A percentile compares a stretch with the other conserved stretches of the same genome.
phyloP scores from a whole-genome alignment of 176 grass and related monocot species.

The Eragrostis nindensis region DNA sequence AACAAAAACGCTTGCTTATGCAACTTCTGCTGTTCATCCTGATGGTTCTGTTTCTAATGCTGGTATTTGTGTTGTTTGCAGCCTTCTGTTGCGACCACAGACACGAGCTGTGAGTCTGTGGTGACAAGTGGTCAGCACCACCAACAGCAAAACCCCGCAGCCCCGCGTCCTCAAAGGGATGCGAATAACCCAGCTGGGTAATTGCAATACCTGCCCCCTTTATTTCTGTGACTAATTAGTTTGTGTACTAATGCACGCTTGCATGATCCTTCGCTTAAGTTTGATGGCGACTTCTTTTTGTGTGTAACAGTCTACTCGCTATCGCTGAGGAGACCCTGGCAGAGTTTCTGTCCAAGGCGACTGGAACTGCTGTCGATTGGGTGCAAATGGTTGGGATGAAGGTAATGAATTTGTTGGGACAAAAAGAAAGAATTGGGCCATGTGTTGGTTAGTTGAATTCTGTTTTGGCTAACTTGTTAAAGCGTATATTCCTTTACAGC shows the following conservation, averaged over 20 bases:
- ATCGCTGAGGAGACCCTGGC: slow-evolving; percentile 99
- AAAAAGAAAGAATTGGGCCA: slow-evolving; percentile 22
- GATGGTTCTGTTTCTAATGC: slow-evolving; percentile 27
- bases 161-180: slow-evolving; percentile 76
- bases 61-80: slow-evolving; percentile 41
- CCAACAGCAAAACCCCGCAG: slow-evolving; percentile 77
- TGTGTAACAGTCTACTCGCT: slow-evolving; percentile 77
- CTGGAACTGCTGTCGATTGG: slow-evolving; percentile 97
- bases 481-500: slow-evolving; percentile 56
- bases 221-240: slow-evolving; percentile 6
- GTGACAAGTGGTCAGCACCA: slow-evolving; percentile 95
- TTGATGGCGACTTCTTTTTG: slow-evolving; percentile 1
- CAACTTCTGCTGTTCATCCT: slow-evolving; percentile 13
- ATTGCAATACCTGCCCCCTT: slow-evolving; percentile 5
- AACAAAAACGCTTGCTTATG: not conserved
- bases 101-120: slow-evolving; percentile 95
- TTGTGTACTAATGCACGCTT: not conserved
- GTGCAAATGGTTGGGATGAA: slow-evolving; percentile 99
- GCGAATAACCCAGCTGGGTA: slow-evolving; percentile 97
- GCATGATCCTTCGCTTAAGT: not conserved
- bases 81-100: slow-evolving; percentile 81
- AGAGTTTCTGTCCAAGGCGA: slow-evolving; percentile 98
- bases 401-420: slow-evolving; percentile 43
- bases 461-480: slow-evolving; percentile 23
- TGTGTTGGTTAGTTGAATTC: slow-evolving; percentile 31